Base-by-base conservation (phyloP, 2,329 filamentous ascomycete genomes). In the Apiospora kogelbergensis region DNA sequence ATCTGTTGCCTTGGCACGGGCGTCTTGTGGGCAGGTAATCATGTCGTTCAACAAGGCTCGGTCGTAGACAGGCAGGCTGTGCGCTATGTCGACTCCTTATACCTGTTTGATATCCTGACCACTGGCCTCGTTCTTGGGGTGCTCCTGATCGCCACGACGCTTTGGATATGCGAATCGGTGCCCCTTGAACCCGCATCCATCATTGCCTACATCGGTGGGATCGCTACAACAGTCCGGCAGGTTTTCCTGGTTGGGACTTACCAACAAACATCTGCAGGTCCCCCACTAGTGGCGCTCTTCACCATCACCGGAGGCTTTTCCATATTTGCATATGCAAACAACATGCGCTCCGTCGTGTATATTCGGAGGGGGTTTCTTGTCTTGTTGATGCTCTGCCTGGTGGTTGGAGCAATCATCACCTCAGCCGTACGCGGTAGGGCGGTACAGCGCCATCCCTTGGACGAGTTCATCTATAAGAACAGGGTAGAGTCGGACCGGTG, bases 401-500 rank as follows among this genome's bases (percentile, higher is more conserved):
- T 83, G 6, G 72, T 83, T 6, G 73, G 76, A 3, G 79, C 79
- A 2, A 79, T 78, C 0, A 77, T 85, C 20, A 81, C 79, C 70
- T 78, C 80, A 7, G 66, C 77, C 17, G 63, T 81, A 7, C 79
- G 76, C 68, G 75, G 69, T 33, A 79, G 74, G 63, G 71, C 67
- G 68, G 20, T 73, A 69, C 78, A 65, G 20, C 73, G 73, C 1
- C 86, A 89, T 67, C 85, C 86, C 0, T 75, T 89, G 42, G 80
- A 82, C 63, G 82, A 82, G 5, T 77, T 87, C 15, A 81, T 89
- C 15, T 88, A 85, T 72, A 80, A 82, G 45, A 80, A 81, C 2
- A 81, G 84, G 30, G 79, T 84, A 26, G 81, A 81, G 30, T 80
- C 84, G 7, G 82, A 85, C 71, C 81, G 84, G 10, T 89, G 86